Base-by-base conservation (phyloP, 208 protist genomes). In the Leishmania lainsoni region DNA sequence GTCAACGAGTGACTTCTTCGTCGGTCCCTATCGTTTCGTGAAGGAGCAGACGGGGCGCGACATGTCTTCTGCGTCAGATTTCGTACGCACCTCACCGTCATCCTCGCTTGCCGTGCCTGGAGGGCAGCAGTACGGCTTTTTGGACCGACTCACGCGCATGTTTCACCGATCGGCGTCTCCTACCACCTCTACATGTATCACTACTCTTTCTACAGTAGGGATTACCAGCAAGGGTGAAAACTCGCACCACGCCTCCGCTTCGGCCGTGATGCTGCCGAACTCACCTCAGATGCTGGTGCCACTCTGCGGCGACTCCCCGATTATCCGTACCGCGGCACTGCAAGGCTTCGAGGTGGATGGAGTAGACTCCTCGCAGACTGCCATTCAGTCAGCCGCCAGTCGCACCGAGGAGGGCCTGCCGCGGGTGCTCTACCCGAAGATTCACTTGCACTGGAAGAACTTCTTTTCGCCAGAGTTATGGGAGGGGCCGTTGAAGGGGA, bases 281-380 rank as follows among this genome's bases (percentile, higher is more conserved):
- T 42, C 78, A 2, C 91, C 91, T 5, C 79, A 73, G n/a, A 93
- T 89, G 66, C 72, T 98, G 48, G 93, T 98, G 63, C 93, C 95
- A 14, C 90, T 98, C n/a, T 98, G 93, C 81, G 95, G 95, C 10
- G 95, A 98, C 78, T 96, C 95, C 4, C 93, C 93, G 9, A 97
- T 98, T 70, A 79, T 98, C 14, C 83, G 83, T 42, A 90, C 88
- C 42, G 76, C 96, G 29, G 92, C 88, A 0, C 52, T 85, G 80
- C 89, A 91, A 45, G 95, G 95, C 16, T 98, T 92, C 83, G 88
- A 94, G 69, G 95, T 98, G 80, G 91, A 97, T 74, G 95, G 86
- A 17, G 92, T 98, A 32, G 95, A 98, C 72, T 72, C 83, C 56
- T 93, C 90, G 4, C 78, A 95, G 81, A 97, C 93, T 65, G 93